Evolutionary conservation across 106 monocot genomes (phyloP).

Genomic region (Allium sativum): DNA sequence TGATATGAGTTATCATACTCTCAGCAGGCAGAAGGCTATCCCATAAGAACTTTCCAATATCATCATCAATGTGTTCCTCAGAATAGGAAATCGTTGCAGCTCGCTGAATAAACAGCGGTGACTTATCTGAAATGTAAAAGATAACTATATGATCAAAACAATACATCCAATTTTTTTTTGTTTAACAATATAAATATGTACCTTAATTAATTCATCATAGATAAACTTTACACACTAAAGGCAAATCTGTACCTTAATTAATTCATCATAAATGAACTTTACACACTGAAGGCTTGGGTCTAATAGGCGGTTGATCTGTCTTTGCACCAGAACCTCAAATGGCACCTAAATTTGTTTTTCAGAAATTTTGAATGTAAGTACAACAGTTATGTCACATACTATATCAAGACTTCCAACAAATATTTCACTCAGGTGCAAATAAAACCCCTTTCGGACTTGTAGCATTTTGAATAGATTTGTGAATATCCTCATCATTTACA

Average conservation of each 20-base stretch:
- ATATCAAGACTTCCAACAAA: too few species aligned
- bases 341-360: slow-evolving; percentile 47
- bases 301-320: slow-evolving; percentile 81
- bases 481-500: slow-evolving; percentile 92
- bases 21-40: slow-evolving; percentile 93
- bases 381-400: neutral
- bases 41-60: slow-evolving; percentile 79
- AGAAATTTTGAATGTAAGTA: neutral
- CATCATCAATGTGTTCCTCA: slow-evolving; percentile 91
- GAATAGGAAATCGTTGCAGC: slow-evolving; percentile 84
- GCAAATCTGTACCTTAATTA: too few species aligned
- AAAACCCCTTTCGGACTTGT: slow-evolving; percentile 94
- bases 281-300: slow-evolving; percentile 99
- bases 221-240: too few species aligned
- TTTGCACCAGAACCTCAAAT: slow-evolving; percentile 93
- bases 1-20: slow-evolving; percentile 89
- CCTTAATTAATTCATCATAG: slow-evolving; percentile 97
- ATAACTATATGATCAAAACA: neutral
- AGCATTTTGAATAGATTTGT: slow-evolving; percentile 94
- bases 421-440: slow-evolving; percentile 78
- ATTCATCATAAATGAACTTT: too few species aligned
- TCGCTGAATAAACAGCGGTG: slow-evolving; percentile 65
- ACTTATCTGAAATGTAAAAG: slow-evolving; percentile 60
- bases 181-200: slow-evolving; percentile 1
- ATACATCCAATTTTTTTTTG: neutral